Evolutionary conservation across 305 asterid species (phyloP), one percentile per base, ranked within the genome.

Genomic region (Ajuga reptans): DNA sequence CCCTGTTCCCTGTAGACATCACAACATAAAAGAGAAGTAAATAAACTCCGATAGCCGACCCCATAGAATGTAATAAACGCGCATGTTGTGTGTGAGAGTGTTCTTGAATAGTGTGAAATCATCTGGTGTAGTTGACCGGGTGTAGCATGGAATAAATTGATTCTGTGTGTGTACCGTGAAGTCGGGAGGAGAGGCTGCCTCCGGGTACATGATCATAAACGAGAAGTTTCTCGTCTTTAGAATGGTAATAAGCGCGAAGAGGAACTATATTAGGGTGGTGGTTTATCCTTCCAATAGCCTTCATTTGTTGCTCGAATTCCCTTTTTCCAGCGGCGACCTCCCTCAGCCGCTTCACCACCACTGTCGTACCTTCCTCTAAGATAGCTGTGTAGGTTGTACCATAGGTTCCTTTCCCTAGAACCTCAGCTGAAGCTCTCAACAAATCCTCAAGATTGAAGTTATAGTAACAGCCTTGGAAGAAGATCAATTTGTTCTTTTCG

Each of bases 381-480:
- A 80, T 74, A 36, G 92, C 94, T 15, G 80, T 80, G 68, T 90
- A 90, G 55, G 97, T 82, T 37, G 96, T 86, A 29, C 97, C 97
- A 21, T 75, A 77, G 49, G 80, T 75, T 51, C 97, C 97, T 80
- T 88, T 90, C 31, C 97, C 97, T 9, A 90, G 80, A 33, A 90
- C 94, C 78, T 90, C 92, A 5, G 97, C 96, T 0, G 96, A 85
- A 73, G 97, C 97, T 74, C 89, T 78, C 79, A 90, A 43, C 53
- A 90, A 66, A 84, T 88, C 91, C 78, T 87, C 96, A 6, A 89
- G 94, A 78, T 86, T 88, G 64, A 85, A 90, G 65, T 64, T 83
- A 55, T 74, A 71, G 14, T 83, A 72, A 63, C 79, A 70, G 4
- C 83, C 88, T 68, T 78, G 75, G 53, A 88, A 80, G 90, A 90